Conservation (phyloP, 192 early-diverging fungal genomes). For the Mortierella claussenii region DNA sequence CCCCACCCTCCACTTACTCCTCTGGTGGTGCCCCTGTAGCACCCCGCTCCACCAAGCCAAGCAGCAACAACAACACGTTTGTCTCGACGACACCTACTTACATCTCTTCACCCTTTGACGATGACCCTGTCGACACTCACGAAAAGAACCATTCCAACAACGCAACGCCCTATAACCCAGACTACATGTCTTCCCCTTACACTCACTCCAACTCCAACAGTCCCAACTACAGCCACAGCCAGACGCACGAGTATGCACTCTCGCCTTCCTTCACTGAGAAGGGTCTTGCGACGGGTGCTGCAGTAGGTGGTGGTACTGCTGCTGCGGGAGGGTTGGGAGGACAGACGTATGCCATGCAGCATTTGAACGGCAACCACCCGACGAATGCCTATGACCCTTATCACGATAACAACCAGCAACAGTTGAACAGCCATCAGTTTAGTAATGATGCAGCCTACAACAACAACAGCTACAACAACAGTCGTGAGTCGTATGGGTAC, state of each 20-base stretch:
- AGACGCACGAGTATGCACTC: constrained; percentile 38
- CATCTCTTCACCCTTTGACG: constrained; percentile 20
- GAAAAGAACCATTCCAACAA: constrained; percentile 25
- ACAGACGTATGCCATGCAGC: constrained; percentile 44
- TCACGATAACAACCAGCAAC: not conserved
- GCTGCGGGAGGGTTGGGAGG: too few relatives aligned
- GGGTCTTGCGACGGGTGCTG: constrained; percentile 9
- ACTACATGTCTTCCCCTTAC: constrained; percentile 4
- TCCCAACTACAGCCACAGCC: constrained; percentile 22
- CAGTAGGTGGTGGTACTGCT: not conserved
- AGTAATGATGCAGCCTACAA: too few relatives aligned
- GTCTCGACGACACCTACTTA: constrained; percentile 18
- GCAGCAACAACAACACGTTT: constrained; percentile 11
- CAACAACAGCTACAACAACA: constrained; percentile 9
- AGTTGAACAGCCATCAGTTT: too few relatives aligned
- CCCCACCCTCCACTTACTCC: not conserved
- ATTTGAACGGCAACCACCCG: constrained; percentile 17
- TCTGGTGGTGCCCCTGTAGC: too few relatives aligned
- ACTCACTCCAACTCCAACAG: constrained; percentile 26
- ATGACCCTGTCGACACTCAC: constrained; percentile 2
- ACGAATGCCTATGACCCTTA: constrained; percentile 5
- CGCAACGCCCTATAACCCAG: not conserved
- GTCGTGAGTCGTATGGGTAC: constrained; percentile 6
- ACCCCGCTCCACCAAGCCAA: constrained; percentile 8
- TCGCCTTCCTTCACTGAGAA: constrained; percentile 32